A percentile compares a stretch with the other conserved stretches of the same genome.
Evolutionary conservation across 345 rosid genomes (phyloP).

Genomic region (Euphorbia peplus): DNA sequence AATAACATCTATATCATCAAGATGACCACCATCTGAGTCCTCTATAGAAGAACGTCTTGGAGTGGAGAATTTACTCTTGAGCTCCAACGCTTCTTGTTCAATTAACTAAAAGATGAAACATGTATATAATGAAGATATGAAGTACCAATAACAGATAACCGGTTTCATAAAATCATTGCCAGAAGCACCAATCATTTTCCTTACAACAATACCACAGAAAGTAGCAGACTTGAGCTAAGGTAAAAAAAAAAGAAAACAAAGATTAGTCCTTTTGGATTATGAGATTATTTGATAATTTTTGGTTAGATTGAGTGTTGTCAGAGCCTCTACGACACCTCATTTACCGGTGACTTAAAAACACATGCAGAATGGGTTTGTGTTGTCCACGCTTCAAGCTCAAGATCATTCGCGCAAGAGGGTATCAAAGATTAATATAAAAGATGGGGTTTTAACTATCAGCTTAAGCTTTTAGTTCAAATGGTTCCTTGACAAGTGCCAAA

Average conservation of each 20-base stretch:
- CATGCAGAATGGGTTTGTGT: too few species aligned
- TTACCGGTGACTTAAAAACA: too few species aligned
- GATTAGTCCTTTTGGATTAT: too few species aligned
- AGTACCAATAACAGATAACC: neutral
- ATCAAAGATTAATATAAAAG: too few species aligned
- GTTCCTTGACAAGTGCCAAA: too few species aligned
- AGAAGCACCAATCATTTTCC: neutral
- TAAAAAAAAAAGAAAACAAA: neutral
- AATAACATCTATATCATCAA: conserved; percentile 85
- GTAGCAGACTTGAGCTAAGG: neutral
- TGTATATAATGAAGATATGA: neutral
- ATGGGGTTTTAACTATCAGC: too few species aligned
- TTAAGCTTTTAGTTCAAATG: too few species aligned
- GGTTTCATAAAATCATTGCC: neutral
- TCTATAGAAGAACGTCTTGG: conserved; percentile 80
- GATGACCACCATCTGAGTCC: conserved; percentile 78
- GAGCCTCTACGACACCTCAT: too few species aligned
- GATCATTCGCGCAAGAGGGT: too few species aligned
- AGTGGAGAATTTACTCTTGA: conserved; percentile 67
- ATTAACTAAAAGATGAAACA: conserved; percentile 42
- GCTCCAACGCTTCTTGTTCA: conserved; percentile 80
- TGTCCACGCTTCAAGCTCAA: too few species aligned
- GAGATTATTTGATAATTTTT: too few species aligned
- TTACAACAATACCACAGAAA: neutral
- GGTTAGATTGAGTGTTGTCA: too few species aligned